Conservation (phyloP, 148 eudicot species). For the Bassia scoparia region DNA sequence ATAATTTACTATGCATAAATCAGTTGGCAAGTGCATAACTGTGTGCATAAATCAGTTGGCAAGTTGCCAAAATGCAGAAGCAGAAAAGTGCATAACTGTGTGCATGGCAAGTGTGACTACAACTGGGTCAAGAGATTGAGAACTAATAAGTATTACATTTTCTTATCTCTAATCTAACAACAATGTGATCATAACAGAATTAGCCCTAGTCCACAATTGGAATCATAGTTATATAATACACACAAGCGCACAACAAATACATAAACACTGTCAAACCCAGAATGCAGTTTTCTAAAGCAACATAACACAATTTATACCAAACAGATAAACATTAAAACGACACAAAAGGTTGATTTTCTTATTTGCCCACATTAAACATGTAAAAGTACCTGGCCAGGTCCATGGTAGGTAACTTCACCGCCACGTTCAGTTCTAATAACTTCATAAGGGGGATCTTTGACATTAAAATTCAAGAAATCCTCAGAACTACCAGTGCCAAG, state of each 20-base stretch:
- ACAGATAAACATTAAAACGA: background rate
- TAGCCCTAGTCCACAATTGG: background rate
- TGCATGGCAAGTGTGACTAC: too few species aligned
- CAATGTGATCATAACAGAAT: background rate
- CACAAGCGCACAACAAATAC: background rate
- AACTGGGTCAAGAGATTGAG: too few species aligned
- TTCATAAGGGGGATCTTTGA: constrained; percentile 54
- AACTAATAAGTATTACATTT: background rate
- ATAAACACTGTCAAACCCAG: background rate
- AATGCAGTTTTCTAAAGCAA: background rate
- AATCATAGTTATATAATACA: background rate
- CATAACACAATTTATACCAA: too few species aligned
- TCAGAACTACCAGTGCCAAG: constrained; percentile 85
- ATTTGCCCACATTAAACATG: background rate
- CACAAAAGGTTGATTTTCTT: background rate
- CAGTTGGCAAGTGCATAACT: too few species aligned
- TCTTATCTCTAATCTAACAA: background rate
- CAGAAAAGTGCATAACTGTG: too few species aligned
- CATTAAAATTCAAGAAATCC: constrained; percentile 59
- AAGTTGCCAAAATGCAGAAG: too few species aligned
- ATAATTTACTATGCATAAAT: too few species aligned
- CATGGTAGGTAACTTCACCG: constrained; percentile 99
- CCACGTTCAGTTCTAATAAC: constrained; percentile 82
- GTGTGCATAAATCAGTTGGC: too few species aligned
- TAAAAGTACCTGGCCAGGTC: constrained; percentile 85